Conservation (phyloP, 805 yeast genomes). For the Candida ulmi region DNA sequence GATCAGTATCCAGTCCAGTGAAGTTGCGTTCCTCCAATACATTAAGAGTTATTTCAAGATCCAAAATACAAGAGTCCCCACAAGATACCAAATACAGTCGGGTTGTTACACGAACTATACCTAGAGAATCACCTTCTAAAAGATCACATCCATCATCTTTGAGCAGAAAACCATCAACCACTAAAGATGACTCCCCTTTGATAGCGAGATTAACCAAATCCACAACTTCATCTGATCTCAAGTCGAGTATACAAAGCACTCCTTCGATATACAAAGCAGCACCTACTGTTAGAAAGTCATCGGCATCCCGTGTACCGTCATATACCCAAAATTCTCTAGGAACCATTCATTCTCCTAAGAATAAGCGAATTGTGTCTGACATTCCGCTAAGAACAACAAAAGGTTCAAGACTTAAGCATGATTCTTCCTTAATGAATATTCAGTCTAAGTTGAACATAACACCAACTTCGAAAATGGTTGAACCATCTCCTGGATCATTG, state of each 20-base stretch:
- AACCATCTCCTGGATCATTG: background rate
- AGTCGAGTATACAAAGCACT: background rate
- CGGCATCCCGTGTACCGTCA: background rate
- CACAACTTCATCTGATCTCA: slow-evolving; percentile 18
- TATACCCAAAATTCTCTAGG: background rate
- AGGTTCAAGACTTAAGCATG: slow-evolving; percentile 17
- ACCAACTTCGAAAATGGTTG: background rate
- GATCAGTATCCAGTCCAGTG: background rate
- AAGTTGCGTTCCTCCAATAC: background rate
- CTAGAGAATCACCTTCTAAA: slow-evolving; percentile 6
- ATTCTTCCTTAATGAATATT: slow-evolving; percentile 9
- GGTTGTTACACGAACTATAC: background rate
- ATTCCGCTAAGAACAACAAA: slow-evolving; percentile 13
- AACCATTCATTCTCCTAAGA: no score
- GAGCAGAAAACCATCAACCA: background rate
- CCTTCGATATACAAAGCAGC: background rate
- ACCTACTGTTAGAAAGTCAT: background rate
- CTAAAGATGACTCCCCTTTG: slow-evolving; percentile 14
- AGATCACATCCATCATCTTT: slow-evolving; percentile 3
- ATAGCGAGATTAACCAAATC: slow-evolving; percentile 20
- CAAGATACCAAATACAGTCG: background rate
- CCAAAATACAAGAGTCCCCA: no score
- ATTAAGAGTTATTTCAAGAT: background rate
- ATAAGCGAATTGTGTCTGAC: slow-evolving; percentile 12
- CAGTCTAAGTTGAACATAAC: slow-evolving; percentile 2